These are phyloP conservation scores for Senecio squalidus DNA, from an alignment of 140 eudicot species.

Conservation along the genomic window DNA sequence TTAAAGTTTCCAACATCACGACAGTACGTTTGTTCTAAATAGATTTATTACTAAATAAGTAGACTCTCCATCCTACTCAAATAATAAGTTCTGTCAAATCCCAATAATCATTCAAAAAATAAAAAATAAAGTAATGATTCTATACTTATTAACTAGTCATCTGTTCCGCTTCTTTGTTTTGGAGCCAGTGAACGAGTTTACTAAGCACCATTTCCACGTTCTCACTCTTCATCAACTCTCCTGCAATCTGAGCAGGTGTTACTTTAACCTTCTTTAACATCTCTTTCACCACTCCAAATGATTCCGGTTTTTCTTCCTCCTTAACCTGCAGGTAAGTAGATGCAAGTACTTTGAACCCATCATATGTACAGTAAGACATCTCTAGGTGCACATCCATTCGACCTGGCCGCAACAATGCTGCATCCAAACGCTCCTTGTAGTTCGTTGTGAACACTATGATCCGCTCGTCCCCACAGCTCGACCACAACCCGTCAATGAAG, in stretches of 20 bases:
- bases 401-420: slow-evolving; percentile 43
- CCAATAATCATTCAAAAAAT: neutral
- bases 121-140: neutral
- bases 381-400: slow-evolving; percentile 51
- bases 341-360: slow-evolving; percentile 39
- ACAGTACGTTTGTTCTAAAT: no score
- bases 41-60: no score
- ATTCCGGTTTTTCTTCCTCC: slow-evolving; percentile 18
- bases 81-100: no score
- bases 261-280: slow-evolving; percentile 24
- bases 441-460: slow-evolving; percentile 47
- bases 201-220: slow-evolving; percentile 25
- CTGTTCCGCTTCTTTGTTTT: slow-evolving; percentile 18
- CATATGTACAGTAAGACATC: slow-evolving; percentile 45
- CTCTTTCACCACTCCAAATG: slow-evolving; percentile 19
- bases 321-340: slow-evolving; percentile 32
- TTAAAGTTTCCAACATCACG: no score
- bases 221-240: slow-evolving; percentile 45
- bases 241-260: slow-evolving; percentile 50
- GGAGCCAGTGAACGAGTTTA: slow-evolving; percentile 20
- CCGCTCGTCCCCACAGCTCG: slow-evolving; percentile 48
- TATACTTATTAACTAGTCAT: neutral
- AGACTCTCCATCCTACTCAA: no score
- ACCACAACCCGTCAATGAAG: slow-evolving; percentile 53
- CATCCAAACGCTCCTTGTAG: slow-evolving; percentile 38